phyloP scores from a whole-genome alignment of 768 basidiomycete genomes.

The Boletales sp. region DNA sequence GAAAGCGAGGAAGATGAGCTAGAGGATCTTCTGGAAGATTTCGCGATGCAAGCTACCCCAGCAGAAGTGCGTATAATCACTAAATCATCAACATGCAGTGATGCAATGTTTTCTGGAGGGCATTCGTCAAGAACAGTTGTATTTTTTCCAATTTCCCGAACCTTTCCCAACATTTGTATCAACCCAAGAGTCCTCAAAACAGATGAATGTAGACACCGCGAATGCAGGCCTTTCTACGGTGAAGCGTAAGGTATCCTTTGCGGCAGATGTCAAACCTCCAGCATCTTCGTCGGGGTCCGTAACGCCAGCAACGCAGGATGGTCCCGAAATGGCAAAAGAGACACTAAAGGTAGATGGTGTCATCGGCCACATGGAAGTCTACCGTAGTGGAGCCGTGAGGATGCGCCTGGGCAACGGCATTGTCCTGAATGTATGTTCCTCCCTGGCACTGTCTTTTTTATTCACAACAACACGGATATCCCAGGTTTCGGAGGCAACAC shows the following conservation, averaged over 20 bases:
- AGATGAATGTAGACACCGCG: slow-evolving; percentile 33
- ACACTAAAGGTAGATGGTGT: slow-evolving; percentile 59
- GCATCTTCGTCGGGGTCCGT: slow-evolving; percentile 26
- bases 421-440: slow-evolving; percentile 64
- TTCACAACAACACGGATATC: background rate
- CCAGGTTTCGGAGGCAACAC: slow-evolving; percentile 79
- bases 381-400: slow-evolving; percentile 81
- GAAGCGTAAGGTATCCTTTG: slow-evolving; percentile 58
- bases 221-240: slow-evolving; percentile 23
- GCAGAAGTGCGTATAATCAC: slow-evolving; percentile 35
- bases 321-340: slow-evolving; percentile 26
- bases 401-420: slow-evolving; percentile 81
- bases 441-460: background rate
- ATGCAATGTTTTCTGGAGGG: slow-evolving; percentile 36
- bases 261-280: slow-evolving; percentile 54
- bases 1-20: slow-evolving; percentile 76
- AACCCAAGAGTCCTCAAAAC: slow-evolving; percentile 24
- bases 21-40: slow-evolving; percentile 75
- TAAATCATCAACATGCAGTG: background rate
- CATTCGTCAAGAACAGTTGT: slow-evolving; percentile 63
- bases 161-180: slow-evolving; percentile 76
- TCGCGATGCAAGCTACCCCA: slow-evolving; percentile 40
- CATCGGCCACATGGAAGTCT: slow-evolving; percentile 82
- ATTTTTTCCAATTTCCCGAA: slow-evolving; percentile 86
- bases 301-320: slow-evolving; percentile 15